Percentiles rank a stretch among this genome's conserved stretches.
These are phyloP conservation scores for Cladochytrium replicatum DNA, from an alignment of 192 early-diverging fungal genomes.

Conservation along the genomic window DNA sequence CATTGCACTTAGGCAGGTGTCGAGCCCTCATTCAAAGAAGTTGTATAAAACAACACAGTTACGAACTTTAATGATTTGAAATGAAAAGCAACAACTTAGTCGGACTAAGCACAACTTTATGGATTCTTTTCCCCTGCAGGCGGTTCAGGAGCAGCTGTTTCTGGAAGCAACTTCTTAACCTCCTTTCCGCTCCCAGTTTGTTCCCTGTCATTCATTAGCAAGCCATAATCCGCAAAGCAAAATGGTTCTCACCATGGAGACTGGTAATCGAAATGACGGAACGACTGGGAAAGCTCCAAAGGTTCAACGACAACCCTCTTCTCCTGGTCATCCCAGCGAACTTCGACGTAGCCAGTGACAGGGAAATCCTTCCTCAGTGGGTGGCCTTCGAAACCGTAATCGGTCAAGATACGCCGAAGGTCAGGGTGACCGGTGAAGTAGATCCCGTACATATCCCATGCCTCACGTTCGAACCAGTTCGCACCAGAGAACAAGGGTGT, in stretches of 20 bases:
- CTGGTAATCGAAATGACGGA: constrained; percentile 91
- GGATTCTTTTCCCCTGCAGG: not conserved
- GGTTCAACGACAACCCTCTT: constrained; percentile 96
- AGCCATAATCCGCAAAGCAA: no score
- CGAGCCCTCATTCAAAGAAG: not conserved
- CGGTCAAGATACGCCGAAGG: constrained; percentile 90
- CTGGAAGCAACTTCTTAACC: not conserved
- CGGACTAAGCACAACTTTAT: not conserved
- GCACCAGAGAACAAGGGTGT: constrained; percentile 70
- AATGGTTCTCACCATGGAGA: constrained; percentile 95
- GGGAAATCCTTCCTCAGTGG: constrained; percentile 96
- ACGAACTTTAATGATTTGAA: not conserved
- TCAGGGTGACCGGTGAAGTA: constrained; percentile 95
- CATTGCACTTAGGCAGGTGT: not conserved
- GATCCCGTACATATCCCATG: constrained; percentile 97
- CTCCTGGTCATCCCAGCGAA: constrained; percentile 96
- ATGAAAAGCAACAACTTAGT: not conserved
- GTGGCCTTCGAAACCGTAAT: constrained; percentile 97
- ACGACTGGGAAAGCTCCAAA: constrained; percentile 89
- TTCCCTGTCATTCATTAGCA: no score
- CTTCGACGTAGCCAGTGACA: constrained; percentile 94
- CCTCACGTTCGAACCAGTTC: constrained; percentile 98
- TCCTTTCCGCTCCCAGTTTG: not conserved
- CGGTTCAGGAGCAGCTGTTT: not conserved
- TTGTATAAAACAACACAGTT: not conserved